Base-by-base conservation (phyloP, 345 rosid genomes). In the Eucalyptus brandiana region DNA sequence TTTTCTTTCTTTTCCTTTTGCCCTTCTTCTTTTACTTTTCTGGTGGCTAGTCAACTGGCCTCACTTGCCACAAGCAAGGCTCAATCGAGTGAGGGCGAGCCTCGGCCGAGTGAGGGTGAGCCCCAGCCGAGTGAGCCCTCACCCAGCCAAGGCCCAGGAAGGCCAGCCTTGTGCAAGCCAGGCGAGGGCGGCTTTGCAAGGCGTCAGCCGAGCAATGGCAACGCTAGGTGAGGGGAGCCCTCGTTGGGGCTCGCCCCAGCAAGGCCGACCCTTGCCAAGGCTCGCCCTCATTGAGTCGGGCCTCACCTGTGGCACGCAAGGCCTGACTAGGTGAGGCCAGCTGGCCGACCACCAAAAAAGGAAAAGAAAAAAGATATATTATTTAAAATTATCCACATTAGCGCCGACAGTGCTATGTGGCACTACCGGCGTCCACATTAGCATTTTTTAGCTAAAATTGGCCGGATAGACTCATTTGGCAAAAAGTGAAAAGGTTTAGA, bases 191-290 rank as follows among this genome's bases (percentile, higher is more conserved):
- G 17, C 50, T 1, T 49, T 49, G 17, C 50, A 49, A 13, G 50
- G 16, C 17, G 0, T 49, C 3, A 0, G 0, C 17, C 17, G 0
- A 0, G 50, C 6, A 1, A 49, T 14, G 50, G 17, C 50, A 49
- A 49, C 50, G 6, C 6, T 1, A 12, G 50, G 16, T 0, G 6
- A 49, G 50, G 17, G 50, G 17, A 49, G 17, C 50, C 50, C 50
- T 5, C 6, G 0, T 2, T 14, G 6, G 50, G 50, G 50, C 2
- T 49, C 1, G 50, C 17, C 50, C 0, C 13, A 14, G 50, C 50
- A 0, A 48, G 50, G 50, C 50, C 5, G 1, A 48, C 5, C 50
- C 5, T 48, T 4, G 6, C 50, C 2, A 0, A 2, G 2, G 49
- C 49, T 48, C 16, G 2, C 50, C 16, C 16, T 48, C 6, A 13